phyloP scores from a whole-genome alignment of 106 monocot genomes.

The Agapanthus africanus region DNA sequence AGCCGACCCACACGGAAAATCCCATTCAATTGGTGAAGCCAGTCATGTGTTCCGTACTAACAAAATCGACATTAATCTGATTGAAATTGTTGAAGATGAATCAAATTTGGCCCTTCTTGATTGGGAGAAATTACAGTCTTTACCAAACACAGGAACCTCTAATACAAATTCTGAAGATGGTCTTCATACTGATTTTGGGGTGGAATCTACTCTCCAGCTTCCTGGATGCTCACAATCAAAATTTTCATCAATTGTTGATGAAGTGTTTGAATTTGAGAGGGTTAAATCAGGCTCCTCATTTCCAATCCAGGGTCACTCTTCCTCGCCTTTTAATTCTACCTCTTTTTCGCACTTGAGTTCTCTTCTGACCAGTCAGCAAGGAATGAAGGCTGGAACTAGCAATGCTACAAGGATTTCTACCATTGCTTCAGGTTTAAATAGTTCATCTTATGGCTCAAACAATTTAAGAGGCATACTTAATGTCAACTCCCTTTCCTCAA shows the following conservation, averaged over 20 bases:
- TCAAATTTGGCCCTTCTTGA: slow-evolving; percentile 61
- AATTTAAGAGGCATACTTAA: slow-evolving; percentile 41
- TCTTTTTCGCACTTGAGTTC: slow-evolving; percentile 21
- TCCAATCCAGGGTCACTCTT: slow-evolving; percentile 17
- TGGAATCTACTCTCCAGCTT: slow-evolving; percentile 34
- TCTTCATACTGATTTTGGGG: slow-evolving; percentile 26
- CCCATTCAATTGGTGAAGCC: slow-evolving; percentile 35
- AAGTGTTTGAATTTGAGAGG: slow-evolving; percentile 78
- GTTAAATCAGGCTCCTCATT: slow-evolving; percentile 18
- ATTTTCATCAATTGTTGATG: slow-evolving; percentile 94
- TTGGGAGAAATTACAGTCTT: slow-evolving; percentile 43
- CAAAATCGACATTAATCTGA: slow-evolving; percentile 64
- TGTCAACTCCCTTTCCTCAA: slow-evolving; percentile 26
- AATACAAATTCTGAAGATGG: slow-evolving; percentile 27
- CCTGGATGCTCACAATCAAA: slow-evolving; percentile 41
- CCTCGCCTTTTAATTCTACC: slow-evolving; percentile 20
- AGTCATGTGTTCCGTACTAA: slow-evolving; percentile 43
- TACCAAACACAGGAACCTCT: slow-evolving; percentile 19
- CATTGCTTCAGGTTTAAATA: slow-evolving; percentile 19
- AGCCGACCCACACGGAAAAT: slow-evolving; percentile 38
- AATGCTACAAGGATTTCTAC: slow-evolving; percentile 24
- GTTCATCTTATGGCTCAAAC: slow-evolving; percentile 21
- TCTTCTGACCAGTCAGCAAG: slow-evolving; percentile 25
- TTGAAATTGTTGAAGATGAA: slow-evolving; percentile 72
- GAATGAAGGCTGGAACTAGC: slow-evolving; percentile 23